These are phyloP conservation scores for Amaranthus tricolor DNA, from an alignment of 179 eudicot species.

Conservation along the genomic window DNA sequence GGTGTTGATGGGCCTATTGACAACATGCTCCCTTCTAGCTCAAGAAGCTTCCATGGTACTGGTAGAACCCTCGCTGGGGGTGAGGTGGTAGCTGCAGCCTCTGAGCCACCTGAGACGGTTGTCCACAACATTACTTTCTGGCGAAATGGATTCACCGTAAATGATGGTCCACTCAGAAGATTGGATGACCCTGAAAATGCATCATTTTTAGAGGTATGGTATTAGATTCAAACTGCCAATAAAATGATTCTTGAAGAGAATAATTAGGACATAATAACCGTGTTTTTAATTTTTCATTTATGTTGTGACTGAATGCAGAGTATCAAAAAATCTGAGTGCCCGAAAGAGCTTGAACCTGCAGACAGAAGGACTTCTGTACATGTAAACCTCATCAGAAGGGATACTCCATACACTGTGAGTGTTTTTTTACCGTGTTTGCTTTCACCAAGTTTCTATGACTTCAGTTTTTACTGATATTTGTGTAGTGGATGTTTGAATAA, in stretches of 20 bases:
- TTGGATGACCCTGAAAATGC: constrained; percentile 71
- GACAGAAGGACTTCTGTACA: constrained; percentile 61
- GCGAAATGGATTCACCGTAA: constrained; percentile 68
- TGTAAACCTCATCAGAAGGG: constrained; percentile 66
- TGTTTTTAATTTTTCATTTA: neutral
- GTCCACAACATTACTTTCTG: constrained; percentile 69
- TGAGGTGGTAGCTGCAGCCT: constrained; percentile 46
- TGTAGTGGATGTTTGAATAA: neutral
- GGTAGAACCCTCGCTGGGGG: constrained; percentile 60
- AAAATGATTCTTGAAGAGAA: neutral
- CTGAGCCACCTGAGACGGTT: constrained; percentile 53
- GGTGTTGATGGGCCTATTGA: constrained; percentile 57
- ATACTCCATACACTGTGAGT: constrained; percentile 67
- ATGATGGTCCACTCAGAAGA: constrained; percentile 69
- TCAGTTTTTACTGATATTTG: neutral
- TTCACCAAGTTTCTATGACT: neutral
- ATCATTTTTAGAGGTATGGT: constrained; percentile 53
- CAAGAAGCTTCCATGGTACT: constrained; percentile 61
- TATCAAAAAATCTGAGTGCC: constrained; percentile 72
- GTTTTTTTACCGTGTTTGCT: constrained; percentile 1
- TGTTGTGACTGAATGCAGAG: constrained; percentile 45
- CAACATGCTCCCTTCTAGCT: constrained; percentile 51
- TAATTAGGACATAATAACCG: neutral
- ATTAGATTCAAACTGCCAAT: neutral
- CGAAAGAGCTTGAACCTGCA: constrained; percentile 78